A percentile compares a stretch with the other conserved stretches of the same genome.
Conservation (phyloP, 805 yeast species). For the Saccharomycopsis javanensis region DNA sequence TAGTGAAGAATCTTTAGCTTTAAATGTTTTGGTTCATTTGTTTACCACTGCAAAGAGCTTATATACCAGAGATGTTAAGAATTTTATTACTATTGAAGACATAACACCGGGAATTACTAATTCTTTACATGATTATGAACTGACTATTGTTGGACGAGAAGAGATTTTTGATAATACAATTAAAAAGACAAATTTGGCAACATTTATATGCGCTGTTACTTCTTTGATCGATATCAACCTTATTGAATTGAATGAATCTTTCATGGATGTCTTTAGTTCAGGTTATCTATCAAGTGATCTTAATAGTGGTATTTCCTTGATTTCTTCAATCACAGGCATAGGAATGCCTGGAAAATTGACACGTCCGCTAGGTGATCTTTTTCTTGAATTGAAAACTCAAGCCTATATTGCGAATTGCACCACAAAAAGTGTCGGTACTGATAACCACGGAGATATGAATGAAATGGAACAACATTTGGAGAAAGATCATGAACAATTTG, state of each 20-base stretch:
- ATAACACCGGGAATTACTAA: conserved; percentile 66
- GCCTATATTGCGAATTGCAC: conserved; percentile 86
- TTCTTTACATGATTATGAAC: conserved; percentile 22
- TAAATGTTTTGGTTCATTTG: conserved; percentile 16
- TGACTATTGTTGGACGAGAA: conserved; percentile 38
- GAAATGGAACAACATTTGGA: conserved; percentile 38
- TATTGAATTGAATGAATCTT: conserved; percentile 72
- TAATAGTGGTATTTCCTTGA: conserved; percentile 7
- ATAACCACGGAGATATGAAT: conserved; percentile 55
- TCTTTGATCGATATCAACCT: conserved; percentile 84
- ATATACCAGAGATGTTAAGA: conserved; percentile 32
- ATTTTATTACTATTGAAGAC: conserved; percentile 60
- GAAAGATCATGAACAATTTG: conserved; percentile 28
- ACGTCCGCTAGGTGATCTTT: conserved; percentile 72
- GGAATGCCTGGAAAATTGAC: conserved; percentile 44
- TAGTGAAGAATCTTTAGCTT: conserved; percentile 17
- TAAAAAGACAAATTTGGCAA: conserved; percentile 78
- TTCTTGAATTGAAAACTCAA: conserved; percentile 85
- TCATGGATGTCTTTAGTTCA: conserved; percentile 58
- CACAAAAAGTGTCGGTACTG: conserved; percentile 52
- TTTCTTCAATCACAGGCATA: conserved; percentile 30
- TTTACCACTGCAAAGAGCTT: conserved; percentile 17
- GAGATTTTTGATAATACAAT: conserved; percentile 55
- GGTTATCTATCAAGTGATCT: conserved; percentile 8
- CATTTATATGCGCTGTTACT: conserved; percentile 77